Conservation (phyloP, 805 yeast genomes). For the Nakazawaea laoshanensis region DNA sequence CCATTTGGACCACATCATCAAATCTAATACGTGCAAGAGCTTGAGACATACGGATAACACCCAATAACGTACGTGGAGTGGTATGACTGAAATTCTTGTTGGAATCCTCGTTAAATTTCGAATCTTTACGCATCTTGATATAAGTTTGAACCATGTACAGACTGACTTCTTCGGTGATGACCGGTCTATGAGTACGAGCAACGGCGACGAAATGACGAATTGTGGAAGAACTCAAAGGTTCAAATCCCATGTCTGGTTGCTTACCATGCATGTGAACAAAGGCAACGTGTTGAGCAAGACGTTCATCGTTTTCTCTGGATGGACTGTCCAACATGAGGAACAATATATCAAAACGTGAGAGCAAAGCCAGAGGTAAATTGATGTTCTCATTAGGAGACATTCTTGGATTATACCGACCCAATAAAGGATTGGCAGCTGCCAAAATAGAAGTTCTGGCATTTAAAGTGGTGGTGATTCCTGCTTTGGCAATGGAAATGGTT, state of each 20-base stretch:
- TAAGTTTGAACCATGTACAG: constrained; percentile 82
- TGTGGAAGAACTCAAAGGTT: constrained; percentile 69
- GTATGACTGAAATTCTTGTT: constrained; percentile 80
- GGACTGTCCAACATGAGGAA: constrained; percentile 85
- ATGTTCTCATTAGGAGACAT: constrained; percentile 92
- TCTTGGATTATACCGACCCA: constrained; percentile 87
- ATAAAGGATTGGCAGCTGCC: constrained; percentile 98
- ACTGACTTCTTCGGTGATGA: constrained; percentile 73
- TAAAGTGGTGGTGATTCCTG: constrained; percentile 92
- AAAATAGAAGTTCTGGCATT: constrained; percentile 92
- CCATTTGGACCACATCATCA: constrained; percentile 56
- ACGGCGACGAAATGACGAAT: constrained; percentile 82
- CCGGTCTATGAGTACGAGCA: constrained; percentile 82
- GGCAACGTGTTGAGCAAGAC: constrained; percentile 88
- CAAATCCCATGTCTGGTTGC: constrained; percentile 72
- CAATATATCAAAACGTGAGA: constrained; percentile 89
- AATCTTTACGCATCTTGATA: constrained; percentile 87
- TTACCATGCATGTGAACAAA: constrained; percentile 89
- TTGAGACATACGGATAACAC: constrained; percentile 86
- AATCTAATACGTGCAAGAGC: constrained; percentile 89
- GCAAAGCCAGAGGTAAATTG: constrained; percentile 90
- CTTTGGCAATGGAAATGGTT: constrained; percentile 93
- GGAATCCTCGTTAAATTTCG: constrained; percentile 70
- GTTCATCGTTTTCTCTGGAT: constrained; percentile 67
- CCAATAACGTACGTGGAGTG: constrained; percentile 91